These are phyloP conservation scores for Microcera coccophila DNA, from an alignment of 2,329 filamentous ascomycete genomes.

Conservation along the genomic window DNA sequence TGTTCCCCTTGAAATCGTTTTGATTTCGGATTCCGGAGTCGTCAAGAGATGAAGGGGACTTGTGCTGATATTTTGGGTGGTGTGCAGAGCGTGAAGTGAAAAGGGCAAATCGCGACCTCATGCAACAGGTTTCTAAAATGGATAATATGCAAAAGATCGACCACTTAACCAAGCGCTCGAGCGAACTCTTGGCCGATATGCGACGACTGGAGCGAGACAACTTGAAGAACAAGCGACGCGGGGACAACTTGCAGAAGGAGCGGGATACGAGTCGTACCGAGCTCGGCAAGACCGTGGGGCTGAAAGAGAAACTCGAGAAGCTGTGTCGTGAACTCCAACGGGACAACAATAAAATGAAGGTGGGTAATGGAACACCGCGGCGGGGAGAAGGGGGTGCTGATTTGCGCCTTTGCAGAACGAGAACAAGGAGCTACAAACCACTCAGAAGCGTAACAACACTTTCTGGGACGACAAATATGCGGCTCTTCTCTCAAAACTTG, in stretches of 20 bases:
- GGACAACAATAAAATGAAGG: conserved; percentile 98
- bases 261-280: conserved; percentile 87
- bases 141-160: conserved; percentile 90
- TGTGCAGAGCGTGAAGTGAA: conserved; percentile 82
- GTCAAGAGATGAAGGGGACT: conserved; percentile 7
- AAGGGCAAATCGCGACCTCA: conserved; percentile 86
- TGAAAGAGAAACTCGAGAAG: conserved; percentile 97
- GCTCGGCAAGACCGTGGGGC: conserved; percentile 79
- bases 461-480: conserved; percentile 84
- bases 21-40: conserved; percentile 1
- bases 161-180: conserved; percentile 83
- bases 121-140: conserved; percentile 85
- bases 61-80: conserved; percentile 25
- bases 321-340: conserved; percentile 89
- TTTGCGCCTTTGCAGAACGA: conserved; percentile 60
- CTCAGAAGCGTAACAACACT: conserved; percentile 74
- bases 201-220: conserved; percentile 93
- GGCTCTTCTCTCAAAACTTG: conserved; percentile 74
- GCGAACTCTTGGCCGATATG: conserved; percentile 89
- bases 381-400: conserved; percentile 19
- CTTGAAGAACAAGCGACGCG: conserved; percentile 91
- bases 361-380: conserved; percentile 38
- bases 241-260: conserved; percentile 92
- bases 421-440: conserved; percentile 85
- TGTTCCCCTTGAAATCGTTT: neutral